These are phyloP conservation scores for Pichia sp. DNA, from an alignment of 1,139 yeast species.

Conservation along the genomic window DNA sequence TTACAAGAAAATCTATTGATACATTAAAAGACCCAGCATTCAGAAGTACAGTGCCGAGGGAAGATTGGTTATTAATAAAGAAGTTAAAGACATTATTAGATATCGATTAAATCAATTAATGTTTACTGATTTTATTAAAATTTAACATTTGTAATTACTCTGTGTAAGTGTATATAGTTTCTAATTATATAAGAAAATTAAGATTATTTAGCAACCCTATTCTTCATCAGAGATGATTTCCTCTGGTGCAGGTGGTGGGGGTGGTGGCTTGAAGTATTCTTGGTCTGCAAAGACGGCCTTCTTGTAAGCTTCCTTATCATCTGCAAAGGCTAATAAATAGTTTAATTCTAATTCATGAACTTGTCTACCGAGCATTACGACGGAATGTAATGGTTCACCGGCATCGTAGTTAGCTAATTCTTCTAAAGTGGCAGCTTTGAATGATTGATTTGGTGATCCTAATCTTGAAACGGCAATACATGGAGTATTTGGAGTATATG, in stretches of 20 bases:
- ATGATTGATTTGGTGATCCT: slow-evolving; percentile 80
- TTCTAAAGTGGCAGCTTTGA: slow-evolving; percentile 81
- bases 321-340: slow-evolving; percentile 74
- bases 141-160: no score
- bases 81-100: slow-evolving; percentile 86
- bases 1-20: slow-evolving; percentile 87
- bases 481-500: slow-evolving; percentile 84
- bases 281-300: slow-evolving; percentile 65
- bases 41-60: slow-evolving; percentile 90
- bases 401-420: slow-evolving; percentile 79
- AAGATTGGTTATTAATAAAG: slow-evolving; percentile 92
- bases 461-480: slow-evolving; percentile 91
- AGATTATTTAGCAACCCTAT: not conserved
- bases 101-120: slow-evolving; percentile 36
- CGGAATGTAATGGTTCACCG: slow-evolving; percentile 93
- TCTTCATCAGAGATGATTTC: slow-evolving; percentile 22
- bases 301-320: slow-evolving; percentile 60
- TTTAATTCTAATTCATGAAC: slow-evolving; percentile 93
- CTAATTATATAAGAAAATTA: not conserved
- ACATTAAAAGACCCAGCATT: slow-evolving; percentile 98
- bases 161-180: not conserved
- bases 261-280: slow-evolving; percentile 57
- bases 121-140: no score
- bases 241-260: slow-evolving; percentile 19
- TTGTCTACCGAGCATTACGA: slow-evolving; percentile 88